Evolutionary conservation across 306 rosid genomes (phyloP).

Genomic region (Vigna mungo): DNA sequence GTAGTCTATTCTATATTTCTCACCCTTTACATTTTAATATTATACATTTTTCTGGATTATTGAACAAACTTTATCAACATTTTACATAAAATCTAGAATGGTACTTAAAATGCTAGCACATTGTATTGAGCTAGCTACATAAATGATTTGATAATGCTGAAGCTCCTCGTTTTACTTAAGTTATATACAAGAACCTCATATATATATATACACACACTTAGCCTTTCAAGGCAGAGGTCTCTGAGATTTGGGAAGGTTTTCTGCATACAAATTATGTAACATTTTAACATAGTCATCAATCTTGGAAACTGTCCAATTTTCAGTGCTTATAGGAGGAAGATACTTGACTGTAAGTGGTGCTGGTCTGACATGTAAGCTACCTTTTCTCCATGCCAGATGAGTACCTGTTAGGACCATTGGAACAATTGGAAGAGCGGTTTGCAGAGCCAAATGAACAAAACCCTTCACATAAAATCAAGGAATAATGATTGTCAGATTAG

Average conservation of each 20-base stretch:
- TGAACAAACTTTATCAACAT: too few species aligned
- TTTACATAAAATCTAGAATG: too few species aligned
- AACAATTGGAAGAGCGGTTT: slow-evolving; percentile 66
- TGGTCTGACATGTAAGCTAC: slow-evolving; percentile 59
- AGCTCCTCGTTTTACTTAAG: not conserved
- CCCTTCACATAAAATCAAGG: slow-evolving; percentile 54
- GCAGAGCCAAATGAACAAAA: slow-evolving; percentile 71
- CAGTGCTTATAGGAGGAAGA: slow-evolving; percentile 63
- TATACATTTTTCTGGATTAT: too few species aligned
- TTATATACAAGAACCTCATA: not conserved
- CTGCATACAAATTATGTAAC: slow-evolving; percentile 51
- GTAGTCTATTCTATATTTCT: too few species aligned
- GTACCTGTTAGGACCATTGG: slow-evolving; percentile 68
- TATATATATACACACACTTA: not conserved
- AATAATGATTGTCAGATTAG: not conserved
- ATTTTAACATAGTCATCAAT: slow-evolving; percentile 54
- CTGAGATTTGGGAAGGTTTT: slow-evolving; percentile 61
- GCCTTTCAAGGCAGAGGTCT: slow-evolving; percentile 47
- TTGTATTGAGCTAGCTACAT: not conserved
- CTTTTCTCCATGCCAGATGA: slow-evolving; percentile 73
- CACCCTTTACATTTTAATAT: too few species aligned
- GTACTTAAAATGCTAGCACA: not conserved
- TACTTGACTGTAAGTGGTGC: slow-evolving; percentile 58
- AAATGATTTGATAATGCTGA: slow-evolving; percentile 1
- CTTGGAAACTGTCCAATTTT: slow-evolving; percentile 55